A percentile compares a stretch with the other conserved stretches of the same genome.
Evolutionary conservation across 1,284 basidiomycete genomes (phyloP).

Genomic region (Ustilago cynodontis): DNA sequence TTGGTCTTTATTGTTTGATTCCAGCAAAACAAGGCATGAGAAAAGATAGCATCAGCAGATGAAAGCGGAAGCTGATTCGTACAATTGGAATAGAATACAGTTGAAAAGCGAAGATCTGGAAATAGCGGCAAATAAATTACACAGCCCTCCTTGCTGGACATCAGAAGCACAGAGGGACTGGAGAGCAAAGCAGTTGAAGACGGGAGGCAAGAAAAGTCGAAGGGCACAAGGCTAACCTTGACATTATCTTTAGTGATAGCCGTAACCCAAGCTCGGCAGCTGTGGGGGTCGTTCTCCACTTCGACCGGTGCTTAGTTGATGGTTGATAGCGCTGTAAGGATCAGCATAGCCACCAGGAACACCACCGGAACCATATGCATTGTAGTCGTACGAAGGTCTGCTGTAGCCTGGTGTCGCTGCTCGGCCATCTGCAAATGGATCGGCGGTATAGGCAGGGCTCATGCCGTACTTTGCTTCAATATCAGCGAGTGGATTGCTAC

Average conservation of each 20-base stretch:
- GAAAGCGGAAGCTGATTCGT: not conserved
- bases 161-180: not conserved
- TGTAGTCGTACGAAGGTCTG: constrained; percentile 53
- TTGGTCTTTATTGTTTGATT: not conserved
- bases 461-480: constrained; percentile 58
- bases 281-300: constrained; percentile 39
- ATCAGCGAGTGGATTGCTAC: constrained; percentile 50
- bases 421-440: constrained; percentile 42
- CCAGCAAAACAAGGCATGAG: not conserved
- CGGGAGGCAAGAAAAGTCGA: not conserved
- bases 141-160: not conserved
- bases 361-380: constrained; percentile 25
- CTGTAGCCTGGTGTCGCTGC: constrained; percentile 26
- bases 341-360: constrained; percentile 35
- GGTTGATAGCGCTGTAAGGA: constrained; percentile 51
- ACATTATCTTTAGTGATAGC: constrained; percentile 17
- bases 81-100: constrained; percentile 3
- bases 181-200: not conserved
- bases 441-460: constrained; percentile 23
- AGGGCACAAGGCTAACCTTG: not conserved
- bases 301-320: constrained; percentile 39
- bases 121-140: not conserved
- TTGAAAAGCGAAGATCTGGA: not conserved
- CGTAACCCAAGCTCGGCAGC: constrained; percentile 45
- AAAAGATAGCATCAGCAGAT: not conserved